Base-by-base conservation (phyloP, 306 rosid genomes). In the Prunus davidiana region DNA sequence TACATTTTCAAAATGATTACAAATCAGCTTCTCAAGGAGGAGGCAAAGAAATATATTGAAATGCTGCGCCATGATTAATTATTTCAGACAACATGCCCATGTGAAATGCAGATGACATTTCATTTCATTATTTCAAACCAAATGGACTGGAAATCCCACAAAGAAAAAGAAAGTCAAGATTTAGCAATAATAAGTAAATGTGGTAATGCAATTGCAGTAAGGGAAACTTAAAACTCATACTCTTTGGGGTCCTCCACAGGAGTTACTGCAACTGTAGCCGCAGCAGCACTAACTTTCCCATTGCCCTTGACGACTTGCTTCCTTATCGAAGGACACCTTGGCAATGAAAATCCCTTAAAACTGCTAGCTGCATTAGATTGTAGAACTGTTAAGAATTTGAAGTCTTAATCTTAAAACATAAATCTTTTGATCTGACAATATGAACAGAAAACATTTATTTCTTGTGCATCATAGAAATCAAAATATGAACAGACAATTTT, bases 181-280 rank as follows among this genome's bases (percentile, higher is more conserved):
- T 15, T 47, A 47, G 22, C 8, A 55, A 71, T 11, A 2, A 16
- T 13, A 71, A 34, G 8, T 30, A 41, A 34, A 30, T 3, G 62
- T 7, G 56, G 24, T n/a, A 19, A 19, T 34, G 24, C 54, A 66
- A 32, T 38, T 22, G 54, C 51, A 76, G 49, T 19, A 70, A 61
- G 28, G 38, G 7, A 32, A 5, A 32, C 38, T 32, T 32, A 75
- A 82, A 78, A 70, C n/a, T 63, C 83, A 64, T 89, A 94, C 96
- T 90, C 95, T 69, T 90, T 89, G 77, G 80, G 71, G 83, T 87
- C 90, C 81, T 86, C 88, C 1, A 32, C 19, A 19, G 91, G 82
- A 74, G 87, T 22, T 49, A 91, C 61, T 74, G 79, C 87, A 74
- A 88, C 84, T 71, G 91, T 76, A 16, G 90, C 74, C 56, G 82